These are phyloP conservation scores for Phytophthora boehmeriae DNA, from an alignment of 352 stramenopile species.

Conservation along the genomic window DNA sequence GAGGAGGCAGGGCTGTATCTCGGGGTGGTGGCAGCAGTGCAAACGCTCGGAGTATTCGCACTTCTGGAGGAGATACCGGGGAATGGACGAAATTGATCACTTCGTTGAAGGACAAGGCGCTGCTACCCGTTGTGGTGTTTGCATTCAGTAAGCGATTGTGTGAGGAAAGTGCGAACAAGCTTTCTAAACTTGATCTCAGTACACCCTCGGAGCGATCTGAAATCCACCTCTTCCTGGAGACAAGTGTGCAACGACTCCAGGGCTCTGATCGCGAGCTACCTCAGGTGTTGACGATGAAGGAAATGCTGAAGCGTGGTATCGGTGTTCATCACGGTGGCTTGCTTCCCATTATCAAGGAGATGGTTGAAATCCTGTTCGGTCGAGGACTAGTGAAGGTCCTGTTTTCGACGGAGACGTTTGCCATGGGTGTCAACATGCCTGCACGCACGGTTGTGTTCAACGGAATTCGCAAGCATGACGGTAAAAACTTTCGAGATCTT, in stretches of 20 bases:
- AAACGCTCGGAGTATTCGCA: constrained; percentile 56
- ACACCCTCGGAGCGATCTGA: constrained; percentile 77
- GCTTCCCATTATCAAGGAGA: constrained; percentile 99
- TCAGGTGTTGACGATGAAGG: constrained; percentile 97
- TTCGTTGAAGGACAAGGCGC: constrained; percentile 87
- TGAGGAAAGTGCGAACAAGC: constrained; percentile 79
- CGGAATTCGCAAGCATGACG: constrained; percentile 97
- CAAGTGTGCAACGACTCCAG: constrained; percentile 77
- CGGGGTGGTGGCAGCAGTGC: constrained; percentile 47
- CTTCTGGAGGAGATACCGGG: constrained; percentile 67
- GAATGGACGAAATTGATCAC: constrained; percentile 92
- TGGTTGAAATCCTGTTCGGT: constrained; percentile 99
- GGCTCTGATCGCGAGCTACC: constrained; percentile 97
- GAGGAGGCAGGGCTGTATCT: constrained; percentile 27
- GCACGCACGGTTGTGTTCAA: constrained; percentile 98
- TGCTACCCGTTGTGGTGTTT: constrained; percentile 97
- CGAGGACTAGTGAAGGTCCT: constrained; percentile 97
- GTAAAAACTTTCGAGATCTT: constrained; percentile 91
- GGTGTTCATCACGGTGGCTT: constrained; percentile 97
- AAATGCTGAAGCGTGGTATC: constrained; percentile 96
- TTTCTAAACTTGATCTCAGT: constrained; percentile 78
- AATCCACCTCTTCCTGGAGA: constrained; percentile 84
- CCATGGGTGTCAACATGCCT: constrained; percentile 99
- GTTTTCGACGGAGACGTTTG: constrained; percentile 99
- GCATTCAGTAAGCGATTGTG: constrained; percentile 88